Evolutionary conservation across 352 stramenopile genomes (phyloP), one percentile per base, ranked within the genome.

Genomic region (Pythium catenulatum): DNA sequence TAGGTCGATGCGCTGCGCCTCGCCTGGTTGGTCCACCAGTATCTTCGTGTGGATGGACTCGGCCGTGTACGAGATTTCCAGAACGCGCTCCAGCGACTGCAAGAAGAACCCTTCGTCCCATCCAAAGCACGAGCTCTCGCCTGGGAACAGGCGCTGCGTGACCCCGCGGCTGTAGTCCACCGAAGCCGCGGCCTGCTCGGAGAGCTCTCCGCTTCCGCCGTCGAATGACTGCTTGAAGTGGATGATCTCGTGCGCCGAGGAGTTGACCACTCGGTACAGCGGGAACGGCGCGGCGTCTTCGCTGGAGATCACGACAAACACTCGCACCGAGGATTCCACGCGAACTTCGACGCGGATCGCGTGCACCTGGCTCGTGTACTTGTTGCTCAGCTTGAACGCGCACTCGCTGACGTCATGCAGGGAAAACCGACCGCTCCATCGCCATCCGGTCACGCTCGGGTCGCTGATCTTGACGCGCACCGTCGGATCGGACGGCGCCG

Each of bases 71-170:
- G 90, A 93, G 36, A 97, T 92, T 65, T 89, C 86, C 23, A 98
- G 69, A 19, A 95, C 87, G 45, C 95, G 94, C 34, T 96, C 92
- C 9, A 96, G 77, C 0, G 93, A 95, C 21, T 96, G 92, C 48
- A 96, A 79, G 80, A 95, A 97, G 78, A 93, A 98, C 0, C 93
- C 92, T 92, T 98, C 95, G 54, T 98, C 95, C 96, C 96, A 98
- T 0, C 96, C 95, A 86, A 98, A 98, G 63, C 92, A 97, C 30
- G 90, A 75, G 37, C 86, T 96, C 74, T 98, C 91, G 19, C 91
- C 92, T n/a, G 95, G 92, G n/a, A 95, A 87, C 0, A 98, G 69
- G 0, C 94, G 90, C 77, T 97, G 94, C 34, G 91, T 95, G 4
- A 97, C 93, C 13, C 94, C 94, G 50, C 94, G 95, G 85, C 93